phyloP scores from a whole-genome alignment of 495 filamentous ascomycete species.

The Penicillium paradoxum region DNA sequence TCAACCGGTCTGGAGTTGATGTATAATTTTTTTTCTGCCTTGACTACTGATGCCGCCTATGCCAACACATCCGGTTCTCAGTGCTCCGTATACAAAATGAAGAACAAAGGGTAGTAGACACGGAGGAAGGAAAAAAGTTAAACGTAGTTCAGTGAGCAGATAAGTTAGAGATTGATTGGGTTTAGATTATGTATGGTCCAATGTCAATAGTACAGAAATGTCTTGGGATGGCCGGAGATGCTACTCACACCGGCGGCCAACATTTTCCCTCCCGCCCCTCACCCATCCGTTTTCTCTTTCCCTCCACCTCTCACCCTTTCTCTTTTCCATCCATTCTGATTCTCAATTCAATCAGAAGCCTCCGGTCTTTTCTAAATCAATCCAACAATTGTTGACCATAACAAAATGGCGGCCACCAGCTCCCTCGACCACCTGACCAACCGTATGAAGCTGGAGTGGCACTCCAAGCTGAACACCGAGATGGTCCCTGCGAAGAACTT shows the following conservation, averaged over 20 bases:
- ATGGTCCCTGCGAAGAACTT: slow-evolving; percentile 78
- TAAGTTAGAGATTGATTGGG: neutral
- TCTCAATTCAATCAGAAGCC: slow-evolving; percentile 9
- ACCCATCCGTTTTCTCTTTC: slow-evolving; percentile 25
- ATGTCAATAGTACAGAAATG: neutral
- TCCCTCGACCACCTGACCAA: slow-evolving; percentile 79
- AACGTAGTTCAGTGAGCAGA: neutral
- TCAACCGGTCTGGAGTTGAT: slow-evolving; percentile 1
- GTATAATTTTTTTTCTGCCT: slow-evolving; percentile 12
- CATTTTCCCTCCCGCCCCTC: slow-evolving; percentile 38
- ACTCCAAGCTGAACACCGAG: slow-evolving; percentile 74
- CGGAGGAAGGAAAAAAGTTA: neutral
- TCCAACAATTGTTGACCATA: slow-evolving; percentile 18
- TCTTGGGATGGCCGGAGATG: slow-evolving; percentile 17
- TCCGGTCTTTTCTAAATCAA: slow-evolving; percentile 12
- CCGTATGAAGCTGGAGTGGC: slow-evolving; percentile 86
- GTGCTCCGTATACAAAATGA: too few relatives aligned
- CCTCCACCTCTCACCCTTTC: slow-evolving; percentile 15
- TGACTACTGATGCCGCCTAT: slow-evolving; percentile 3
- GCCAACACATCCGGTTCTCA: neutral
- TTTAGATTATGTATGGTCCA: neutral
- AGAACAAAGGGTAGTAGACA: neutral
- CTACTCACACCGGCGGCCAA: slow-evolving; percentile 29
- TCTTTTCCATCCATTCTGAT: slow-evolving; percentile 8
- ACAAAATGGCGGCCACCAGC: slow-evolving; percentile 44